Evolutionary conservation across 2,329 filamentous ascomycete genomes (phyloP).

Genomic region (Atkinsonella hypoxylon): DNA sequence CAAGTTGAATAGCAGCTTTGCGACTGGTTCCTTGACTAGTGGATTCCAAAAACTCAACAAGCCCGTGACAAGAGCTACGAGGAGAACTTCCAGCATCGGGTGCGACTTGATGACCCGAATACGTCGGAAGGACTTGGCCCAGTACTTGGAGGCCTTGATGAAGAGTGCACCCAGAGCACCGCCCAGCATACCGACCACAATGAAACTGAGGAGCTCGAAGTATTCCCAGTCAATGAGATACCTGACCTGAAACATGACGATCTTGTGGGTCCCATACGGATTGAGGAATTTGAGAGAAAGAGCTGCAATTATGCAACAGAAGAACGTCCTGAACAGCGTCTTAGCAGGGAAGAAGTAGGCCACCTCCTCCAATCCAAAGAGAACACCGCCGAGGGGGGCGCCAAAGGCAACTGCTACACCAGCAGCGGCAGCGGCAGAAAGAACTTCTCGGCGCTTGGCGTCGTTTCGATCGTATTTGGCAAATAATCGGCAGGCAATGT

Average conservation of each 20-base stretch:
- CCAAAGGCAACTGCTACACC: conserved; percentile 93
- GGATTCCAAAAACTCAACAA: conserved; percentile 87
- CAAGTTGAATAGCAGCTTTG: conserved; percentile 80
- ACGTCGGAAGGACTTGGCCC: conserved; percentile 81
- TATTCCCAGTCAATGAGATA: conserved; percentile 87
- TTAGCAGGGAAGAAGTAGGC: conserved; percentile 97
- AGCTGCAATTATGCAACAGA: conserved; percentile 90
- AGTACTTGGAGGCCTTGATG: conserved; percentile 86
- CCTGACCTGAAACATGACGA: conserved; percentile 90
- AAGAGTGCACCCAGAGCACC: conserved; percentile 81
- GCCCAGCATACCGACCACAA: conserved; percentile 75
- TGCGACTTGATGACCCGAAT: conserved; percentile 69
- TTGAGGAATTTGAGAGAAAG: conserved; percentile 90
- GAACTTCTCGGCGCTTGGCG: conserved; percentile 80
- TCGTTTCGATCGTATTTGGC: conserved; percentile 90
- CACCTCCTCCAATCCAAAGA: conserved; percentile 92
- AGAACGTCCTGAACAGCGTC: conserved; percentile 93
- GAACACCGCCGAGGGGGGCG: conserved; percentile 72
- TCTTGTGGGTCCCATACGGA: conserved; percentile 91
- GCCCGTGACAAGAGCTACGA: conserved; percentile 79
- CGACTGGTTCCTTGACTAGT: conserved; percentile 79
- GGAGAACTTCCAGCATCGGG: conserved; percentile 74
- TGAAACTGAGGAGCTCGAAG: conserved; percentile 79
- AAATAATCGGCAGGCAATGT: conserved; percentile 90
- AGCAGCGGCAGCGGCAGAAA: conserved; percentile 85